phyloP scores from a whole-genome alignment of 345 rosid genomes.

The Linum lewisii region DNA sequence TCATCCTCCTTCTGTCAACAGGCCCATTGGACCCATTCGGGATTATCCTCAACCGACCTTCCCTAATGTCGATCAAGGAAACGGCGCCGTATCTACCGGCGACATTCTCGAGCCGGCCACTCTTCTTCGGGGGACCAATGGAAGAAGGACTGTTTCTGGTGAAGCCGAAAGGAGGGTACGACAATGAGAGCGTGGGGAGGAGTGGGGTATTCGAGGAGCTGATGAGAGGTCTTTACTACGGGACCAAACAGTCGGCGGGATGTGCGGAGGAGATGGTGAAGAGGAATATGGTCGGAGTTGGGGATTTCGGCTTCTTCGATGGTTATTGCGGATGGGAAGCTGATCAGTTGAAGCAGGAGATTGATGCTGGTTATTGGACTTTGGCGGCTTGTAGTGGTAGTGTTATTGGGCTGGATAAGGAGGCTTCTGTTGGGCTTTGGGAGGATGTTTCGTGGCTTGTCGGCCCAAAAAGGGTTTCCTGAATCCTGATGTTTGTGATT shows the following conservation, averaged over 20 bases:
- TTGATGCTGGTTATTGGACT: conserved; percentile 18
- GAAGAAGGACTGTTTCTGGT: conserved; percentile 24
- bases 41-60: conserved; percentile 23
- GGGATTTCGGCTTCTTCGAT: conserved; percentile 26
- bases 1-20: conserved; percentile 19
- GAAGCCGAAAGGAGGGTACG: conserved; percentile 16
- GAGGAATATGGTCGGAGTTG: conserved; percentile 21
- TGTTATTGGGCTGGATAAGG: conserved; percentile 37
- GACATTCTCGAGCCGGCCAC: conserved; percentile 16
- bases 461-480: conserved; percentile 54
- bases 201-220: conserved; percentile 23
- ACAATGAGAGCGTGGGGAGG: conserved; percentile 13
- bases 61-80: conserved; percentile 28
- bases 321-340: conserved; percentile 28
- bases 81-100: conserved; percentile 3
- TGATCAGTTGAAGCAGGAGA: conserved; percentile 23
- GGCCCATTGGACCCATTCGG: conserved; percentile 22
- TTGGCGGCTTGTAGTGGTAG: conserved; percentile 19
- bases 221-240: conserved; percentile 23
- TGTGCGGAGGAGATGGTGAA: conserved; percentile 24
- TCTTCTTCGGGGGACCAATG: conserved; percentile 24
- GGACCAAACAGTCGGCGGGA: conserved; percentile 19
- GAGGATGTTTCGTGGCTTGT: conserved; percentile 61
- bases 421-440: conserved; percentile 51
- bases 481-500: conserved; percentile 4